Conservation (phyloP, 2,329 filamentous ascomycete genomes). For the Aspergillus costaricaensis region DNA sequence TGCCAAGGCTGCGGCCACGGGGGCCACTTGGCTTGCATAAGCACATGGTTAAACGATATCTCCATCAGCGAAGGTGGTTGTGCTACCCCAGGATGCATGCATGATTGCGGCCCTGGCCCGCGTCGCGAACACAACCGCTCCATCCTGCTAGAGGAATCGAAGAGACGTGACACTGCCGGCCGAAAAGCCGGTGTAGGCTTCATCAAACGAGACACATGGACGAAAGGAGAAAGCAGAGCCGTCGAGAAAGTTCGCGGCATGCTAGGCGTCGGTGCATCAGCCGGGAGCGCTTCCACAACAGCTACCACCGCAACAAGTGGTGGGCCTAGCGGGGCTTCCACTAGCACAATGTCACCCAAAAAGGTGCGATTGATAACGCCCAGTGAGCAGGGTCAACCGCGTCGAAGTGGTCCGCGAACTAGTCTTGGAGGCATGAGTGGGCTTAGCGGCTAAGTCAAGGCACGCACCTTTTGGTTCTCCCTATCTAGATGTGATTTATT, state of each 20-base stretch:
- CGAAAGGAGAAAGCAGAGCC: constrained; percentile 48
- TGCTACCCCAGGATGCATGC: constrained; percentile 60
- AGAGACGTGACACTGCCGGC: constrained; percentile 35
- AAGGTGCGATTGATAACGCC: constrained; percentile 49
- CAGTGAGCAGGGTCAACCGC: constrained; percentile 41
- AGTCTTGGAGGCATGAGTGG: constrained; percentile 21
- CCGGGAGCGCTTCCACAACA: constrained; percentile 25
- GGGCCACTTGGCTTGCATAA: constrained; percentile 60
- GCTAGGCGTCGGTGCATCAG: constrained; percentile 36
- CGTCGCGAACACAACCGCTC: constrained; percentile 45
- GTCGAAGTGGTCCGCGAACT: constrained; percentile 22
- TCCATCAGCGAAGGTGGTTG: constrained; percentile 57
- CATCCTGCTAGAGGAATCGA: constrained; percentile 33
- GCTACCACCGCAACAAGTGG: constrained; percentile 25
- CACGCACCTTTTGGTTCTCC: not conserved
- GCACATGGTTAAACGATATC: constrained; percentile 56
- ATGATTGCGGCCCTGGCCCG: constrained; percentile 58
- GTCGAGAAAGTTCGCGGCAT: constrained; percentile 50
- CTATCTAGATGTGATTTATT: not conserved
- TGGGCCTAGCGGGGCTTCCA: constrained; percentile 27
- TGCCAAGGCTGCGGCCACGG: constrained; percentile 64
- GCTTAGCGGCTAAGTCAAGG: constrained; percentile 6
- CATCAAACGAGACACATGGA: constrained; percentile 49
- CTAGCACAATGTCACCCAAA: constrained; percentile 45
- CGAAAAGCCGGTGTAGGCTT: constrained; percentile 37